Evolutionary conservation across 2,329 filamentous ascomycete species (phyloP).

Genomic region (Leptographium radiaticola): DNA sequence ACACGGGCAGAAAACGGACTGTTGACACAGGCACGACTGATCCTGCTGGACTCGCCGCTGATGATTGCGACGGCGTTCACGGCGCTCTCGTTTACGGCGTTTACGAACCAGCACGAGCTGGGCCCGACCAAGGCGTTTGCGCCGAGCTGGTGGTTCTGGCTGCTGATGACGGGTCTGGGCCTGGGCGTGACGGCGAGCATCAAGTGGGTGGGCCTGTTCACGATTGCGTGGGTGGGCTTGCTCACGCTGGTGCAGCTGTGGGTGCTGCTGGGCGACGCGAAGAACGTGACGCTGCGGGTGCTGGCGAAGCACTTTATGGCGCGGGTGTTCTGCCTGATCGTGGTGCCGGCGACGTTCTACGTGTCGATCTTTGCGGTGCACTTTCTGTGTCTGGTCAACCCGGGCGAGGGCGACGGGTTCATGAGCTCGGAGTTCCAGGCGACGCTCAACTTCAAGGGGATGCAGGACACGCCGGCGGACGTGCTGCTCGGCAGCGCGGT

Average conservation of each 20-base stretch:
- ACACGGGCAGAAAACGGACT: slow-evolving; percentile 69
- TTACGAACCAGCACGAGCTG: slow-evolving; percentile 93
- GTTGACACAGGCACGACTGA: slow-evolving; percentile 85
- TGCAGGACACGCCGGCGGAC: slow-evolving; percentile 90
- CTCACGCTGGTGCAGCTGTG: slow-evolving; percentile 88
- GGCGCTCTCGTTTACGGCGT: slow-evolving; percentile 77
- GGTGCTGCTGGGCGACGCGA: slow-evolving; percentile 82
- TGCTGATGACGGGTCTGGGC: slow-evolving; percentile 71
- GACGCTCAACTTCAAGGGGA: slow-evolving; percentile 88
- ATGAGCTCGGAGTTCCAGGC: slow-evolving; percentile 99
- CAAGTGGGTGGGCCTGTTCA: slow-evolving; percentile 98
- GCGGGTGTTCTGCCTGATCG: slow-evolving; percentile 77
- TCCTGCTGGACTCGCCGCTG: slow-evolving; percentile 89
- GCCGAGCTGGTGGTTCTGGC: slow-evolving; percentile 96
- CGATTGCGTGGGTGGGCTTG: slow-evolving; percentile 91
- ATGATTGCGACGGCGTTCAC: slow-evolving; percentile 90
- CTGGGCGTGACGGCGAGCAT: slow-evolving; percentile 87
- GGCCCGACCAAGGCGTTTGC: slow-evolving; percentile 80
- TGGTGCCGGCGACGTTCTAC: slow-evolving; percentile 83
- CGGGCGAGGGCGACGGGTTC: slow-evolving; percentile 94
- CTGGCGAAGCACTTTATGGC: slow-evolving; percentile 94
- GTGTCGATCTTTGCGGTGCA: slow-evolving; percentile 96
- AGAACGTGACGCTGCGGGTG: slow-evolving; percentile 69
- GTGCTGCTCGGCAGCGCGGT: slow-evolving; percentile 81
- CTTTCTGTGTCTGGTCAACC: slow-evolving; percentile 85